Evolutionary conservation across 805 yeast species (phyloP).

Genomic region (Starmerella floricola): DNA sequence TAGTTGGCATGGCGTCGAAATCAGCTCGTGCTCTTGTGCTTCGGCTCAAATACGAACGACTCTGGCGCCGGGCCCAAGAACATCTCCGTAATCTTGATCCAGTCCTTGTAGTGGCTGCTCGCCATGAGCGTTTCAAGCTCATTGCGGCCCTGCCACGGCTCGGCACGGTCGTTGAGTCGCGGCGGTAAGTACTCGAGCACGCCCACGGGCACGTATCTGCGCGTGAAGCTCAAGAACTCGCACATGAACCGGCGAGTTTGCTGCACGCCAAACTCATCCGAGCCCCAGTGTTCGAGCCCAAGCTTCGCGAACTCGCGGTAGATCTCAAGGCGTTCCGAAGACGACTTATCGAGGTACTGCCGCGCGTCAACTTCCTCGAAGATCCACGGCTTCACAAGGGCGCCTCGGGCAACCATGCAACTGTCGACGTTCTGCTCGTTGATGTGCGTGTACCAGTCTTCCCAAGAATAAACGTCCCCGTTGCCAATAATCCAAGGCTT

Average conservation of each 20-base stretch:
- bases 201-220: slow-evolving; percentile 89
- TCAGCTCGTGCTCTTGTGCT: slow-evolving; percentile 96
- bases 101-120: slow-evolving; percentile 72
- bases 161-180: slow-evolving; percentile 84
- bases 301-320: slow-evolving; percentile 55
- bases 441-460: slow-evolving; percentile 75
- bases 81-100: slow-evolving; percentile 94
- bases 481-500: slow-evolving; percentile 83
- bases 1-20: too few relatives aligned
- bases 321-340: slow-evolving; percentile 77
- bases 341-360: slow-evolving; percentile 80
- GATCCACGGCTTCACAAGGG: slow-evolving; percentile 96
- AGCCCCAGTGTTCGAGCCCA: slow-evolving; percentile 95
- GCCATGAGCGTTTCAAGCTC: slow-evolving; percentile 86
- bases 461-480: slow-evolving; percentile 79
- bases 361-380: slow-evolving; percentile 86
- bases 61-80: slow-evolving; percentile 78
- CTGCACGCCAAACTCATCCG: slow-evolving; percentile 87
- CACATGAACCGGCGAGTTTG: slow-evolving; percentile 81
- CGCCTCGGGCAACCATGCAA: slow-evolving; percentile 97
- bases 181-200: slow-evolving; percentile 82
- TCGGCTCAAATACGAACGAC: slow-evolving; percentile 70
- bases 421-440: slow-evolving; percentile 65
- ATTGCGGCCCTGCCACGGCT: slow-evolving; percentile 82
- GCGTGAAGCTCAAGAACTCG: slow-evolving; percentile 88